Percentiles rank a stretch among this genome's conserved stretches.
Evolutionary conservation across 345 rosid genomes (phyloP).

Genomic region (Cardamine chenopodiifolia): DNA sequence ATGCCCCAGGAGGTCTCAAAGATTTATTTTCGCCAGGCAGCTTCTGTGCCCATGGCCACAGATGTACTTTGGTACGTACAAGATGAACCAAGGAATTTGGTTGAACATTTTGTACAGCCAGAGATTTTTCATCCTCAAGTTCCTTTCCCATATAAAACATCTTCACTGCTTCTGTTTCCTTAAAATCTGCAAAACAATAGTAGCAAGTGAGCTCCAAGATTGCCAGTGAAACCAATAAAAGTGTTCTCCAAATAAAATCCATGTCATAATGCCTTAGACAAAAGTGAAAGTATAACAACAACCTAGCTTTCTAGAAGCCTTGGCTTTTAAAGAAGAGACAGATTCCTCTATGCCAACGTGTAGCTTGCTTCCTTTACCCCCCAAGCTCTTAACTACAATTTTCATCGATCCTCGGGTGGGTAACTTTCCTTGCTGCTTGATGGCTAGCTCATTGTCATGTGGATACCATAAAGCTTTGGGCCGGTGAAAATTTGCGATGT

Average conservation of each 20-base stretch:
- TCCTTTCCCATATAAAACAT: conserved; percentile 82
- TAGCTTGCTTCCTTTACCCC: conserved; percentile 95
- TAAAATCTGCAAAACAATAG: conserved; percentile 67
- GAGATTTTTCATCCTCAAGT: conserved; percentile 82
- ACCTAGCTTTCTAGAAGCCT: conserved; percentile 98
- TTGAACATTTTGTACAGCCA: conserved; percentile 77
- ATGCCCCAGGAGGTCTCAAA: conserved; percentile 95
- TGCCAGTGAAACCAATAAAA: conserved; percentile 15
- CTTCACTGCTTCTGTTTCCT: conserved; percentile 81
- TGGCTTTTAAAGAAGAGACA: conserved; percentile 73
- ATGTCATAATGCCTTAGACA: conserved; percentile 19
- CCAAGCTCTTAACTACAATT: conserved; percentile 86
- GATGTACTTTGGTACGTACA: conserved; percentile 80
- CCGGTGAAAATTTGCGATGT: conserved; percentile 91
- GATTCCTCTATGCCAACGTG: conserved; percentile 88
- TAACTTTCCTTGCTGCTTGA: conserved; percentile 80
- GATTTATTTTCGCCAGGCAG: conserved; percentile 92
- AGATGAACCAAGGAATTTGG: conserved; percentile 93
- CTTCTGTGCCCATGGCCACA: conserved; percentile 85
- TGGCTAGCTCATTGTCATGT: conserved; percentile 89
- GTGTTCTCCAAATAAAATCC: conserved; percentile 9
- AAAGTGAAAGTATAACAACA: conserved; percentile 36
- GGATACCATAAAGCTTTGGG: conserved; percentile 97
- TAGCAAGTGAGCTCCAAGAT: conserved; percentile 28
- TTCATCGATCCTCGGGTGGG: conserved; percentile 84